Conservation (phyloP, 2,329 filamentous ascomycete species). For the Aspergillus awamori region DNA sequence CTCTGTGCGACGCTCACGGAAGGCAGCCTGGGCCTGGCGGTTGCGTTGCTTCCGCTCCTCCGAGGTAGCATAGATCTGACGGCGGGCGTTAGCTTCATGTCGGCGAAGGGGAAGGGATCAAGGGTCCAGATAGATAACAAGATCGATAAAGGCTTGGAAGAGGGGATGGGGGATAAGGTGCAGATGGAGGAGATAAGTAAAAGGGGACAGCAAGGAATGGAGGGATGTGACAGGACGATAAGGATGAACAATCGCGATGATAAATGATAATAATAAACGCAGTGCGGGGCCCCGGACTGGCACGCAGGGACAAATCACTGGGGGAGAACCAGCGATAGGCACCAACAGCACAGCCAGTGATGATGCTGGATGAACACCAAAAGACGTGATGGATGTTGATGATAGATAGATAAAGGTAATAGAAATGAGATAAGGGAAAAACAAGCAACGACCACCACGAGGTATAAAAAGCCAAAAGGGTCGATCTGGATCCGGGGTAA, state of each 20-base stretch:
- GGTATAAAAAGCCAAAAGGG: slow-evolving; percentile 9
- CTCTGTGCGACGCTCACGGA: slow-evolving; percentile 93
- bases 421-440: slow-evolving; percentile 14
- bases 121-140: slow-evolving; percentile 14
- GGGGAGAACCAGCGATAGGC: not conserved
- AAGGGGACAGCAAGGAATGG: slow-evolving; percentile 13
- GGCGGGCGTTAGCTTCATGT: slow-evolving; percentile 20
- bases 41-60: slow-evolving; percentile 98
- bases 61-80: slow-evolving; percentile 94
- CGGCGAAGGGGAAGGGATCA: slow-evolving; percentile 1
- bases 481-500: not conserved
- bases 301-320: slow-evolving; percentile 9
- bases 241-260: slow-evolving; percentile 24
- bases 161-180: slow-evolving; percentile 12
- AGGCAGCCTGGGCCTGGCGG: slow-evolving; percentile 93
- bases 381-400: not conserved
- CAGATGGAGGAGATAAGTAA: not conserved
- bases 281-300: slow-evolving; percentile 38
- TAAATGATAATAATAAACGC: slow-evolving; percentile 23
- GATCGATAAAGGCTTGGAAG: slow-evolving; percentile 1
- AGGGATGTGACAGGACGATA: slow-evolving; percentile 19
- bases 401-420: slow-evolving; percentile 10
- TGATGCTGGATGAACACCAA: no score
- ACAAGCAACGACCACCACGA: slow-evolving; percentile 17
- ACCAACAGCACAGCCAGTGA: no score